Conservation (phyloP, 371 early-diverging fungal species). For the Sporodiniella umbellata region DNA sequence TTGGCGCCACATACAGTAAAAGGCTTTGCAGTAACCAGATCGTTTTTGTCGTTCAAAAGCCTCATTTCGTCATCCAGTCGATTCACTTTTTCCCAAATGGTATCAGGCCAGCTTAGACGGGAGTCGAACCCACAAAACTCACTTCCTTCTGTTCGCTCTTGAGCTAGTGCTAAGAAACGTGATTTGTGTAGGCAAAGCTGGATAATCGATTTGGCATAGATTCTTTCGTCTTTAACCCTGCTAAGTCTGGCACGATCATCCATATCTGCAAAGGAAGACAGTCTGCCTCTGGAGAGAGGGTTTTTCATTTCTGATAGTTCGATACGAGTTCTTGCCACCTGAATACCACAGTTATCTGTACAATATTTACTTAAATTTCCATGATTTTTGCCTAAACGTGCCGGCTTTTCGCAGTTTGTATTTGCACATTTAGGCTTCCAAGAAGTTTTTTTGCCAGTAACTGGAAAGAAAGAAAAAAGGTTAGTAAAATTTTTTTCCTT, state of each 20-base stretch:
- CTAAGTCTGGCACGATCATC: slow-evolving; percentile 32
- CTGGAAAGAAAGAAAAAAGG: slow-evolving; percentile 19
- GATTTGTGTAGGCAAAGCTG: slow-evolving; percentile 18
- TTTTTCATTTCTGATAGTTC: slow-evolving; percentile 37
- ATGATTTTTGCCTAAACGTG: slow-evolving; percentile 30
- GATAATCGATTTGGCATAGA: slow-evolving; percentile 21
- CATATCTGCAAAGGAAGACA: slow-evolving; percentile 30
- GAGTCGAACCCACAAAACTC: slow-evolving; percentile 53
- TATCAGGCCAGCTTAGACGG: slow-evolving; percentile 51
- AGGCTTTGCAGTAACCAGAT: background rate
- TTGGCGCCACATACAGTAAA: slow-evolving; percentile 24
- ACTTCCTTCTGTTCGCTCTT: slow-evolving; percentile 16
- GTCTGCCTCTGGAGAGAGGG: slow-evolving; percentile 16
- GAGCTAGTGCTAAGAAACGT: slow-evolving; percentile 11
- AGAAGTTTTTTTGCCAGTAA: slow-evolving; percentile 47
- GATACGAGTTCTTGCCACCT: slow-evolving; percentile 42
- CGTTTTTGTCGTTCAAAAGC: background rate
- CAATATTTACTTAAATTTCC: slow-evolving; percentile 41
- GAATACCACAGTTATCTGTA: slow-evolving; percentile 38
- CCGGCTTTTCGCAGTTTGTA: slow-evolving; percentile 40
- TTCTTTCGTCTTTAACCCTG: slow-evolving; percentile 23
- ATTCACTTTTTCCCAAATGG: slow-evolving; percentile 23
- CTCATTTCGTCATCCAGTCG: slow-evolving; percentile 5
- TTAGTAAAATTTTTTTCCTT: too few species aligned
- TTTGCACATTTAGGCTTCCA: slow-evolving; percentile 54